Base-by-base conservation (phyloP, 2,329 filamentous ascomycete species). In the Gaeumannomyces tritici region DNA sequence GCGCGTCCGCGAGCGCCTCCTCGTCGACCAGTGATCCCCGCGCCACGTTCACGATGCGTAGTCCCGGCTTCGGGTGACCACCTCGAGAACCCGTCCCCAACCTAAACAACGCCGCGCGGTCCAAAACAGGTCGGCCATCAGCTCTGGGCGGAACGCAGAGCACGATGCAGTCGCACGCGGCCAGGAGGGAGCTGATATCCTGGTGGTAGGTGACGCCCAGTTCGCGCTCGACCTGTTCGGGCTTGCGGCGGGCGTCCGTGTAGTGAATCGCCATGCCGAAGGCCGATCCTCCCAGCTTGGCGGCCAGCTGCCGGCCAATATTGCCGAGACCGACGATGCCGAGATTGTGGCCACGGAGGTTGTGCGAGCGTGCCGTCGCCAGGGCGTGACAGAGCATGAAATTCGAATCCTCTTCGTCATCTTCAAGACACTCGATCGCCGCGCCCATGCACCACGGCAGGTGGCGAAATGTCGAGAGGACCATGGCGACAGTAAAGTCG, bases 291-390 rank as follows among this genome's bases (percentile, higher is more conserved):
- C 80, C 83, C 67, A 88, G 88, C 56, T 79, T 71, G 0, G 85
- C 84, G 27, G 42, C 42, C 42, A 88, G 79, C 1, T 68, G 72
- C 54, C 75, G 77, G 0, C 81, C 80, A 58, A 83, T 83, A 42
- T 83, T 80, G 0, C 85, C 85, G 1, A 88, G 73, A 0, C 85
- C 85, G 8, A 88, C 77, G 24, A 88, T 77, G 1, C 84, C 85
- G 0, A 88, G 75, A 0, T 73, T 75, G 58, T 80, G 78, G 4
- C 78, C 77, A 11, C 76, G 75, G 0, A 85, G 85, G 66, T 88
- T 87, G 47, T 55, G 42, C 5, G 42, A 51, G 42, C 42, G 59
- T 24, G 59, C 59, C 27, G 27, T 33, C 21, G 28, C 47, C 1
- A 33, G 61, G 2, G 61, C 42, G 6, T 60, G 21, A 3, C 42